Base-by-base conservation (phyloP, 371 early-diverging fungal species). In the Mucor indicus region DNA sequence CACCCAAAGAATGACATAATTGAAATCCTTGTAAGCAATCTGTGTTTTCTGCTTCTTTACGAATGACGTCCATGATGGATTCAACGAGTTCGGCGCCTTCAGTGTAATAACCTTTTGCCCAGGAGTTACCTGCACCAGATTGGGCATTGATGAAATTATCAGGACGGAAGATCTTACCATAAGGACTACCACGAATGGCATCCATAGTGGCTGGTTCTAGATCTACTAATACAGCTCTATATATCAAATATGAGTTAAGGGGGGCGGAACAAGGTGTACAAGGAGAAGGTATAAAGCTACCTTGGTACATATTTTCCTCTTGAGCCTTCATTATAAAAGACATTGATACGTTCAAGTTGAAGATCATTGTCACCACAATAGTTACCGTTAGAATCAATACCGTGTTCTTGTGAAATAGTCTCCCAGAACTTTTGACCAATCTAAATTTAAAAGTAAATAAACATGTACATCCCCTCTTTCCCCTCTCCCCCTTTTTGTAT, bases 171-270 rank as follows among this genome's bases (percentile, higher is more conserved):
- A 93, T 68, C 42, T 77, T 62, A 22, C 86, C 87, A 49, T 80
- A 83, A 22, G 80, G 69, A 31, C 87, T 72, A 39, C 81, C 62
- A 68, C 83, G 90, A 60, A 98, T 89, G 37, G 92, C 85, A 66
- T 98, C 99, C 91, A 99, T 96, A 44, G 98, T 98, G 35, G 98
- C 99, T 35, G 99, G 99, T 80, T 99, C 99, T 25, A 99, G 79
- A 76, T 99, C 99, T 38, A 99, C 93, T 29, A 99, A 80, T 56
- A 99, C 96, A 23, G 99, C 95, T 62, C 99, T 70, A 53, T 67
- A 38, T 15, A 20, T 2, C 8, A 38, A 38, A 12, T 13, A 15
- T 16, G 40, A 41, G 16, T 41, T 11, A 23, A 23, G 12, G 29
- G 29, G 25, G 30, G 21, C 30, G n/a, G n/a, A n/a, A n/a, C n/a